Conservation (phyloP, 208 protist genomes). For the Tetramitus jugosus region DNA sequence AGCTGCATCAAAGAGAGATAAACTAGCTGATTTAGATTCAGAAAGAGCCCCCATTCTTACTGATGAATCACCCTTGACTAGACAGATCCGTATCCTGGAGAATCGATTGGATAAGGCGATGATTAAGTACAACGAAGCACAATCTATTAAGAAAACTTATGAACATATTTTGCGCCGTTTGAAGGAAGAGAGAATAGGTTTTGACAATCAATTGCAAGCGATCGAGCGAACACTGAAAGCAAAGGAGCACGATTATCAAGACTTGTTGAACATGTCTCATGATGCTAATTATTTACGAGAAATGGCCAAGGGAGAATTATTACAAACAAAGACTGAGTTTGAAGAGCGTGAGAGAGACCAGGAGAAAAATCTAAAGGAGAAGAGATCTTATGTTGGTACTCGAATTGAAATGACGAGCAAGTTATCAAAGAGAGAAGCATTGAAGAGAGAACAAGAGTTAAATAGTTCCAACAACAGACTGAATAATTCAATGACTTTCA, state of each 20-base stretch:
- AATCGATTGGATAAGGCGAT: constrained; percentile 73
- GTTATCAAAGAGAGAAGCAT: constrained; percentile 40
- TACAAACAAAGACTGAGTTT: constrained; percentile 43
- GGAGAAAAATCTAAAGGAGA: constrained; percentile 62
- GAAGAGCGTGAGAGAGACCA: constrained; percentile 51
- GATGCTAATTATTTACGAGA: constrained; percentile 58
- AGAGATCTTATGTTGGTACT: constrained; percentile 50
- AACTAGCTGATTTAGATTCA: constrained; percentile 47
- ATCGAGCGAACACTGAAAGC: constrained; percentile 59
- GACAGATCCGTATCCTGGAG: constrained; percentile 74
- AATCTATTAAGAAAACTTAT: constrained; percentile 68
- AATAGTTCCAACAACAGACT: not conserved
- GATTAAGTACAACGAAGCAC: constrained; percentile 67
- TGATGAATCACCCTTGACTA: constrained; percentile 49
- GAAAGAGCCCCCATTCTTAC: constrained; percentile 49
- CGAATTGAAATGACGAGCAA: constrained; percentile 47
- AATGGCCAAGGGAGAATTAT: constrained; percentile 43
- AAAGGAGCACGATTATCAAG: constrained; percentile 68
- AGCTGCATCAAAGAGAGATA: constrained; percentile 48
- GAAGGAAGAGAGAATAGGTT: constrained; percentile 49
- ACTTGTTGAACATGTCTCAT: constrained; percentile 67
- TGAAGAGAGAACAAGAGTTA: too few species aligned
- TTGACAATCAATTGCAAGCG: constrained; percentile 50
- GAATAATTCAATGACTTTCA: constrained; percentile 18
- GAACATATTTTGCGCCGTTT: constrained; percentile 62